Evolutionary conservation across 306 rosid genomes (phyloP).

Genomic region (Cicer arietinum): DNA sequence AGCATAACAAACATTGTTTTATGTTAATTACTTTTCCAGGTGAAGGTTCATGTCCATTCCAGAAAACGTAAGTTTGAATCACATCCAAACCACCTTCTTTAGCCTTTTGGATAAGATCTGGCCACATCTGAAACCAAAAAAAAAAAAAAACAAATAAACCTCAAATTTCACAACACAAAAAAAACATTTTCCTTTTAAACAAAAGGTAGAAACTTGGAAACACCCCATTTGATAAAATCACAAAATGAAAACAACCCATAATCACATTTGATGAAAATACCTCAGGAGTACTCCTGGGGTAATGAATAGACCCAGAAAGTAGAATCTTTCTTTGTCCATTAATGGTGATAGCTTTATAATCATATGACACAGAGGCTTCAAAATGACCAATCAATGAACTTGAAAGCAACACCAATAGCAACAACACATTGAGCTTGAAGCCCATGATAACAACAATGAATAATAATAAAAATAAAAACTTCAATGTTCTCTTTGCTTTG

Average conservation of each 20-base stretch:
- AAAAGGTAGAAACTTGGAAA: slow-evolving; percentile 37
- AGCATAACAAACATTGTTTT: slow-evolving; percentile 30
- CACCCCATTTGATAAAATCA: slow-evolving; percentile 47
- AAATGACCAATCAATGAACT: slow-evolving; percentile 54
- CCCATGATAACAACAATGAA: slow-evolving; percentile 50
- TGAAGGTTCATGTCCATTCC: slow-evolving; percentile 99
- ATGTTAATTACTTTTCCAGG: slow-evolving; percentile 76
- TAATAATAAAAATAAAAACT: background rate
- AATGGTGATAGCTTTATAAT: slow-evolving; percentile 75
- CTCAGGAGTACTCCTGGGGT: slow-evolving; percentile 98
- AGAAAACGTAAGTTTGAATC: slow-evolving; percentile 93
- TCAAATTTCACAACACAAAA: background rate
- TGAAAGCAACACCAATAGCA: slow-evolving; percentile 45
- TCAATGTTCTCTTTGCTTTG: slow-evolving; percentile 37
- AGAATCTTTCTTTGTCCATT: slow-evolving; percentile 92
- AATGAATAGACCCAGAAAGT: slow-evolving; percentile 97
- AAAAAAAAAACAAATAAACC: slow-evolving; percentile 28
- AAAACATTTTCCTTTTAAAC: background rate
- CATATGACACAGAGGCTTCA: slow-evolving; percentile 85
- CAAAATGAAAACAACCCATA: slow-evolving; percentile 37
- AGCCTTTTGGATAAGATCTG: slow-evolving; percentile 98
- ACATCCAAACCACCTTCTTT: slow-evolving; percentile 99
- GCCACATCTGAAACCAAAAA: slow-evolving; percentile 82
- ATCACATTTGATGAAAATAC: slow-evolving; percentile 64
- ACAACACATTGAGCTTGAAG: slow-evolving; percentile 65